phyloP scores from a whole-genome alignment of 495 filamentous ascomycete species.

The Daldinia concentrica region DNA sequence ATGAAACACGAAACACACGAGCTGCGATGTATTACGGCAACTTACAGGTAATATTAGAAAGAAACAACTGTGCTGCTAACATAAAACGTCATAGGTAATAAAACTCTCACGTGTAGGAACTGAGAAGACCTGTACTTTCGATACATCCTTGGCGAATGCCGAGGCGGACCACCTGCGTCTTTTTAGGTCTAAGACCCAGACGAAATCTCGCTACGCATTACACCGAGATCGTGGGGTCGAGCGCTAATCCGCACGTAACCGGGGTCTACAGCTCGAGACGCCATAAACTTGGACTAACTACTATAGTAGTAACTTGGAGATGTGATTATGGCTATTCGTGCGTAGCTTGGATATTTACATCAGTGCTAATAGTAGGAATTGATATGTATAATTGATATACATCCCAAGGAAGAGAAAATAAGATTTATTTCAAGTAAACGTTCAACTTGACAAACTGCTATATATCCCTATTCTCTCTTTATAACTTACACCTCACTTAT shows the following conservation, averaged over 20 bases:
- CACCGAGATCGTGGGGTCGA: slow-evolving; percentile 43
- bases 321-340: background rate
- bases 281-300: background rate
- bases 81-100: background rate
- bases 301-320: background rate
- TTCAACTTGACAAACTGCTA: too few species aligned
- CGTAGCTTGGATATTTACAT: background rate
- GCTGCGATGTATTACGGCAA: background rate
- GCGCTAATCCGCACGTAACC: slow-evolving; percentile 12
- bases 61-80: background rate
- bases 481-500: too few species aligned
- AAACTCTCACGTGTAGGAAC: background rate
- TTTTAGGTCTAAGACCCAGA: slow-evolving; percentile 13
- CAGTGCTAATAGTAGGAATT: too few species aligned
- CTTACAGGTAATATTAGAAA: background rate
- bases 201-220: slow-evolving; percentile 34
- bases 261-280: slow-evolving; percentile 14
- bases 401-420: too few species aligned
- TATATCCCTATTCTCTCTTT: too few species aligned
- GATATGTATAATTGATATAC: too few species aligned
- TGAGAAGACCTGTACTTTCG: background rate
- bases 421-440: too few species aligned
- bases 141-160: slow-evolving; percentile 16
- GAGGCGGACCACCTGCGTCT: slow-evolving; percentile 30
- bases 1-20: slow-evolving; percentile 5